These are phyloP conservation scores for Trichaptum fuscoviolaceum DNA, from an alignment of 768 basidiomycete genomes.

Conservation along the genomic window DNA sequence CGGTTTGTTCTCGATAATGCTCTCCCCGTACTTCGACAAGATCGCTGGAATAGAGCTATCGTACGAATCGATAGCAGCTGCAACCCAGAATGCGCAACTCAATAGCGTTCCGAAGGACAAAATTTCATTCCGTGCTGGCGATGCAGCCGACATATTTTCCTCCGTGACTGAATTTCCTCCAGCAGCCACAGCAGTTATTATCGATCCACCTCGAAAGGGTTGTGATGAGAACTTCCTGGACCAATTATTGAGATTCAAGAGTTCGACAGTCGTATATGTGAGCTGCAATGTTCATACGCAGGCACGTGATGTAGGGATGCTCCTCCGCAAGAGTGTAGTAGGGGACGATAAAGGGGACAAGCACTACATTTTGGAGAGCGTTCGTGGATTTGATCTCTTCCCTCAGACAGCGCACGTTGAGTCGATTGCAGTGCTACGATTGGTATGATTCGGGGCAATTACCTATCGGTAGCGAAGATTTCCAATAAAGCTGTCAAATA, in stretches of 20 bases:
- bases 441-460: slow-evolving; percentile 21
- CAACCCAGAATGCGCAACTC: slow-evolving; percentile 58
- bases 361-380: slow-evolving; percentile 73
- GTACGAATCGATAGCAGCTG: slow-evolving; percentile 60
- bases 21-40: slow-evolving; percentile 67
- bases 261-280: slow-evolving; percentile 77
- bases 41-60: slow-evolving; percentile 90
- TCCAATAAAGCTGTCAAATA: too few relatives aligned
- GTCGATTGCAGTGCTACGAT: slow-evolving; percentile 63
- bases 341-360: slow-evolving; percentile 30
- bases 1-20: slow-evolving; percentile 81
- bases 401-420: slow-evolving; percentile 96
- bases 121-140: slow-evolving; percentile 65
- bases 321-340: slow-evolving; percentile 35
- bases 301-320: slow-evolving; percentile 79
- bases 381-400: slow-evolving; percentile 91
- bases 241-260: slow-evolving; percentile 69
- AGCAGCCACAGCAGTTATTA: slow-evolving; percentile 59
- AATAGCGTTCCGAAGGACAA: slow-evolving; percentile 54
- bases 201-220: slow-evolving; percentile 94
- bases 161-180: slow-evolving; percentile 62
- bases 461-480: not conserved
- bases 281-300: slow-evolving; percentile 95
- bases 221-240: slow-evolving; percentile 75
- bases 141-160: slow-evolving; percentile 82